These are phyloP conservation scores for Zasmidium cellare DNA, from an alignment of 2,329 filamentous ascomycete species.

Conservation along the genomic window DNA sequence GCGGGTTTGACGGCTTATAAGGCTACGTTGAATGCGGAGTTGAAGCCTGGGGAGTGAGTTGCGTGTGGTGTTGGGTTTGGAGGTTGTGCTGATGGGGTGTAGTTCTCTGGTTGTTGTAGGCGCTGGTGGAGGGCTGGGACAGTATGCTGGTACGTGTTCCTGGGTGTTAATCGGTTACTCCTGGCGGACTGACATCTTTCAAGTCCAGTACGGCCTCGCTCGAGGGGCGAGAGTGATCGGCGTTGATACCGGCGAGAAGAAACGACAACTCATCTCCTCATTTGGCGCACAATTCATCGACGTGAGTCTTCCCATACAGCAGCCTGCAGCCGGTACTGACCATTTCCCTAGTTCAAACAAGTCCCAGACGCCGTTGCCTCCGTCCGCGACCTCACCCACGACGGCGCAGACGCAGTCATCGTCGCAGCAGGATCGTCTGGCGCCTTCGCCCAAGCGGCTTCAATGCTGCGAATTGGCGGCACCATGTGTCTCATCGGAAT, in stretches of 20 bases:
- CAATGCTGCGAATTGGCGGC: constrained; percentile 47
- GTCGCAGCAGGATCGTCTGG: constrained; percentile 44
- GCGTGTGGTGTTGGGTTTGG: background rate
- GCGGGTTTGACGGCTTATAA: constrained; percentile 49
- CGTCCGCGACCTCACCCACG: constrained; percentile 8
- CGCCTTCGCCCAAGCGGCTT: constrained; percentile 44
- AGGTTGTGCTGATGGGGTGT: background rate
- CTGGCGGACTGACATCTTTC: background rate
- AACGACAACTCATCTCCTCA: constrained; percentile 40
- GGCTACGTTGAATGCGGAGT: constrained; percentile 44
- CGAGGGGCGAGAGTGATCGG: constrained; percentile 45
- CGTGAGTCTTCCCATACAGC: constrained; percentile 4
- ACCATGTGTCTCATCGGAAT: constrained; percentile 48
- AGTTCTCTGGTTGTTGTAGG: constrained; percentile 43
- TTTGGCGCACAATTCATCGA: constrained; percentile 47
- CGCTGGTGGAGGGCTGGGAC: constrained; percentile 48
- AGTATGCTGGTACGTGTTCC: constrained; percentile 34
- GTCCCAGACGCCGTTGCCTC: background rate
- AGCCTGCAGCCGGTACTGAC: background rate
- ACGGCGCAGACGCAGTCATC: constrained; percentile 44
- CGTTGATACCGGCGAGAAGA: constrained; percentile 42
- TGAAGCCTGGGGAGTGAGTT: constrained; percentile 40
- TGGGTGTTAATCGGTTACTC: background rate
- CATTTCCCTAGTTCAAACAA: background rate
- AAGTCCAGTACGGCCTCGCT: constrained; percentile 46